These are phyloP conservation scores for Zygoascus meyerae DNA, from an alignment of 1,139 yeast genomes.

Conservation along the genomic window DNA sequence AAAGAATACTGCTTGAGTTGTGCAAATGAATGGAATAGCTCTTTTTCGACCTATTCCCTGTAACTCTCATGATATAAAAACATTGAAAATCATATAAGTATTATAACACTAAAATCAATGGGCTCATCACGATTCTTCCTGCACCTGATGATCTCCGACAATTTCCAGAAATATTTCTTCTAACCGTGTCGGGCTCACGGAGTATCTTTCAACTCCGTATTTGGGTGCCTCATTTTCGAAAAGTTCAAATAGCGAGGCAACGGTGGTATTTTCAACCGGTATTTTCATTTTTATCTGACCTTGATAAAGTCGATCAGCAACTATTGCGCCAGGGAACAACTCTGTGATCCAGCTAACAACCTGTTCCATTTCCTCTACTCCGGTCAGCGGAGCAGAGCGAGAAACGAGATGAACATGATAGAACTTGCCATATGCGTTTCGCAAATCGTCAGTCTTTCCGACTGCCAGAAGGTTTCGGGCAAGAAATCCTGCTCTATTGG, in stretches of 20 bases:
- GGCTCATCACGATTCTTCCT: constrained; percentile 9
- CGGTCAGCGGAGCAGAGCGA: constrained; percentile 26
- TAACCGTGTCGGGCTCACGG: constrained; percentile 31
- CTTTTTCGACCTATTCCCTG: neutral
- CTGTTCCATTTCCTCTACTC: constrained; percentile 23
- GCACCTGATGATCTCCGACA: constrained; percentile 23
- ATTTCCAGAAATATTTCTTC: constrained; percentile 35
- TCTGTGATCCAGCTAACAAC: constrained; percentile 21
- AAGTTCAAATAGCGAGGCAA: constrained; percentile 25
- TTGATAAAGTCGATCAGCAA: constrained; percentile 31
- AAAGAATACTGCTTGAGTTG: constrained; percentile 20
- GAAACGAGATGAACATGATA: constrained; percentile 32
- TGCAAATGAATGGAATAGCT: constrained; percentile 13
- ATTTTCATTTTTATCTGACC: constrained; percentile 33
- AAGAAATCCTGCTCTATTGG: constrained; percentile 35
- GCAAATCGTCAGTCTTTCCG: constrained; percentile 29
- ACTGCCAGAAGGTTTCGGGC: constrained; percentile 32
- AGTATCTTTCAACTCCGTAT: constrained; percentile 30
- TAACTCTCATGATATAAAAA: neutral
- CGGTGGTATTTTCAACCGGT: constrained; percentile 19
- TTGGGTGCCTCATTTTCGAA: constrained; percentile 26
- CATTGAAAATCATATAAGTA: neutral
- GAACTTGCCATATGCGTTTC: constrained; percentile 27
- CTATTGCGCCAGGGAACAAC: constrained; percentile 23
- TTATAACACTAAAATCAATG: neutral